Evolutionary conservation across 2,329 filamentous ascomycete species (phyloP).

Genomic region (Monosporascus sp.): DNA sequence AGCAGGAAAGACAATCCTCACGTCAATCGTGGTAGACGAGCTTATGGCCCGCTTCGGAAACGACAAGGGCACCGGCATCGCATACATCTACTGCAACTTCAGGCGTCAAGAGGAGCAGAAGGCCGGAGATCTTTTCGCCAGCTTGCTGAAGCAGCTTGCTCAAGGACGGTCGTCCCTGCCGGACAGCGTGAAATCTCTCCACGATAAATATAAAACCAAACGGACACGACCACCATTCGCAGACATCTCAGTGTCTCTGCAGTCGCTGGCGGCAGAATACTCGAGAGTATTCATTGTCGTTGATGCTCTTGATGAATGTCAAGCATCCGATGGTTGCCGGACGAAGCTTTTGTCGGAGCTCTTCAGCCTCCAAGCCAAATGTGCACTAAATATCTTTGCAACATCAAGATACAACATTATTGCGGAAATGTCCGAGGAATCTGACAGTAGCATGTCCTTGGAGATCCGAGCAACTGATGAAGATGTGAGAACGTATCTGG

Average conservation of each 20-base stretch:
- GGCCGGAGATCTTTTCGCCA: slow-evolving; percentile 24
- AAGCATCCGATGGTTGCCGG: slow-evolving; percentile 3
- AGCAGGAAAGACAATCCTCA: slow-evolving; percentile 43
- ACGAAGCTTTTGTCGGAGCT: slow-evolving; percentile 7
- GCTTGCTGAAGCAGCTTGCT: slow-evolving; percentile 33
- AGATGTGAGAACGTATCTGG: slow-evolving; percentile 26
- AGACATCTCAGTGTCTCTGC: slow-evolving; percentile 14
- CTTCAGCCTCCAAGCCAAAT: slow-evolving; percentile 3
- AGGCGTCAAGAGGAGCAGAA: slow-evolving; percentile 32
- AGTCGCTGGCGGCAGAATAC: slow-evolving; percentile 9
- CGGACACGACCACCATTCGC: slow-evolving; percentile 17
- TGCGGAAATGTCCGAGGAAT: slow-evolving; percentile 7
- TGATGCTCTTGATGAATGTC: slow-evolving; percentile 15
- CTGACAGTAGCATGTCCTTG: slow-evolving; percentile 3
- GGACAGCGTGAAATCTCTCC: slow-evolving; percentile 18
- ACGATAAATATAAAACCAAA: slow-evolving; percentile 12
- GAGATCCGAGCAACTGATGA: slow-evolving; percentile 26
- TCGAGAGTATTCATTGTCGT: slow-evolving; percentile 14
- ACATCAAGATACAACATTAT: slow-evolving; percentile 14
- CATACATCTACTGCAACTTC: slow-evolving; percentile 43
- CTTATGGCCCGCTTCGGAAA: slow-evolving; percentile 22
- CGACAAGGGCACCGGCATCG: slow-evolving; percentile 22
- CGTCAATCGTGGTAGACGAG: slow-evolving; percentile 36
- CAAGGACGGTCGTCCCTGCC: slow-evolving; percentile 17
- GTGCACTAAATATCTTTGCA: slow-evolving; percentile 8